Evolutionary conservation across 2,329 filamentous ascomycete genomes (phyloP), one percentile per base, ranked within the genome.

Genomic region (Colletotrichum incanum): DNA sequence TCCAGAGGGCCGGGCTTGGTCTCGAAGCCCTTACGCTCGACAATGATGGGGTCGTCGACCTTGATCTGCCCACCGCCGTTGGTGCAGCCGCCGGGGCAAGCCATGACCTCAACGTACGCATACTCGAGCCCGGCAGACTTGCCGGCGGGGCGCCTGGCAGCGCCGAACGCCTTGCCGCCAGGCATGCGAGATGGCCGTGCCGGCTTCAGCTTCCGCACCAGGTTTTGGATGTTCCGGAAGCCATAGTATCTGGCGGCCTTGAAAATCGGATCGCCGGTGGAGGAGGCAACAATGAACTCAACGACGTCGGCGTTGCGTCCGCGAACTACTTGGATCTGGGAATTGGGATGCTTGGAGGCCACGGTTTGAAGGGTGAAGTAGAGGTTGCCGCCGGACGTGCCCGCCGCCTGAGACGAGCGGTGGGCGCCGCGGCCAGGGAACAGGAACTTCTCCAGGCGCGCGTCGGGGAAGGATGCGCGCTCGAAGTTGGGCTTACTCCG

Each of bases 71-170:
- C 96, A 47, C 96, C 96, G 2, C 96, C 96, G 77, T 99, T 99
- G 66, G 96, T 99, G 84, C 96, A 99, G 3, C 96, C 96, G n/a
- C 96, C 96, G 0, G 96, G 96, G 81, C 96, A 99, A 18, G 96
- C 96, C 96, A 99, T 99, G 71, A 99, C 96, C 83, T 99, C 96
- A 37, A 98, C 93, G 82, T 97, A 98, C n/a, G 93, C 89, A 80
- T 95, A 95, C 45, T 98, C 94, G 8, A 89, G 82, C 6, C 84
- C 82, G 23, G 82, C 80, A 23, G 84, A 77, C 76, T 88, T 89
- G 8, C 84, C 89, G 20, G 81, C 84, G 7, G 85, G 86, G 73
- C 86, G 88, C 70, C 88, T 87, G 54, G 84, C 88, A 65, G 86
- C 88, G 1, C 87, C 89, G 56, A 89, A 86, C 0, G 88, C 87